Base-by-base conservation (phyloP, 768 basidiomycete species). In the Pulveroboletus sp. region DNA sequence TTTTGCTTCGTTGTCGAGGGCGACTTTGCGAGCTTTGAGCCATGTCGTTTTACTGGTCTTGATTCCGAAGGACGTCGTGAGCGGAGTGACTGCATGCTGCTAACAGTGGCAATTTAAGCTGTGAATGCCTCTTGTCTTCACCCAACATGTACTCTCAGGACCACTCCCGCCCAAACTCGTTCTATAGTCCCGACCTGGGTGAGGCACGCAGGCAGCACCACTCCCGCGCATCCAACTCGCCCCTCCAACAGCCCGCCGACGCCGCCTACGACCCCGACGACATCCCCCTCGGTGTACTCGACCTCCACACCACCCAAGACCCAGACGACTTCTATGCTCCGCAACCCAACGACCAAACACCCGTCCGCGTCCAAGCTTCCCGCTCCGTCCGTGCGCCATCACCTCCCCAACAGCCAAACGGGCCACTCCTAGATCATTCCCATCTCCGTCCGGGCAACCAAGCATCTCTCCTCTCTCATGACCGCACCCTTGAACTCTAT, bases 401-500 rank as follows among this genome's bases (percentile, higher is more conserved):
- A 0, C 84, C 85, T 0, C 76, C 83, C 27, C 73, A 73, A 8
- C 59, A 53, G 14, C 70, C 76, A 15, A 57, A 48, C 17, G 83
- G 76, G 3, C 82, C 86, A 41, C 78, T 93, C 61, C 81, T 92
- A 50, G 90, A 93, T 74, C 90, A 92, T 58, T 91, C 93, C 36
- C 93, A 97, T 69, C 81, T 96, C 36, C 83, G 87, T 11, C 93
- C 93, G 15, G 96, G 96, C 30, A 89, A 88, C 41, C 84, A 93
- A 59, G 96, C 94, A 4, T 83, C 93, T 6, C 81, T 98, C 11
- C 84, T 97, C 57, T 93, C 92, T 1, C 89, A 97, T 68, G 93
- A 94, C 69, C 89, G 89, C 51, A 98, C 96, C 2, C 83, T 99
- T 52, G 93, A 97, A 69, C 83, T 96, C 54, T 99, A 99, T 74